Conservation (phyloP, 768 basidiomycete genomes). For the Daedaleopsis nitida region DNA sequence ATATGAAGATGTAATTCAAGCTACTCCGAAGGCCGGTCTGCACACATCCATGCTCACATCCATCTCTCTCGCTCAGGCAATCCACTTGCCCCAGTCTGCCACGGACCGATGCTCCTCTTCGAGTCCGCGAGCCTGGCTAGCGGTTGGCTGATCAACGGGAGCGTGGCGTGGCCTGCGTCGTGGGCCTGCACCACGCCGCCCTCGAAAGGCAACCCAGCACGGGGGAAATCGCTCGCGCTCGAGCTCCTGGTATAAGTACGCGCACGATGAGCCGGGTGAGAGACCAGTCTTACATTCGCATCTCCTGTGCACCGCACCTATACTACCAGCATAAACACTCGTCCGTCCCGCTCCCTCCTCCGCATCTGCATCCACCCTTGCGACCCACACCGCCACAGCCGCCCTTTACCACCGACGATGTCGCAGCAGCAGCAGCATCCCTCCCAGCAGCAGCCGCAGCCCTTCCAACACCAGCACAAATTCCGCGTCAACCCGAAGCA, state of each 20-base stretch:
- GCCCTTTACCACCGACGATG: not conserved
- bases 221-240: not conserved
- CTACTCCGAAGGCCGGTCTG: not conserved
- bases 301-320: not conserved
- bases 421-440: not conserved
- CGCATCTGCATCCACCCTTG: no score
- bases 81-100: not conserved
- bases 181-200: not conserved
- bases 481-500: constrained; percentile 28
- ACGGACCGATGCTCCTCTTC: not conserved
- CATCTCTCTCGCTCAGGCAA: not conserved
- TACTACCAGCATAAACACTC: not conserved
- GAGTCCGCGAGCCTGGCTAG: not conserved
- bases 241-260: not conserved
- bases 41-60: not conserved
- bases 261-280: not conserved
- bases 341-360: no score
- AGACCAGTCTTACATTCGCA: not conserved
- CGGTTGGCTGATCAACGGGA: not conserved
- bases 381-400: no score
- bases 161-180: not conserved
- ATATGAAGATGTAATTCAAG: not conserved
- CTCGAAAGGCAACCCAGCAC: not conserved
- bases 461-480: constrained; percentile 10
- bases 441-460: not conserved